Conservation (phyloP, 176 grass and related monocot genomes). For the Lolium multiflorum region DNA sequence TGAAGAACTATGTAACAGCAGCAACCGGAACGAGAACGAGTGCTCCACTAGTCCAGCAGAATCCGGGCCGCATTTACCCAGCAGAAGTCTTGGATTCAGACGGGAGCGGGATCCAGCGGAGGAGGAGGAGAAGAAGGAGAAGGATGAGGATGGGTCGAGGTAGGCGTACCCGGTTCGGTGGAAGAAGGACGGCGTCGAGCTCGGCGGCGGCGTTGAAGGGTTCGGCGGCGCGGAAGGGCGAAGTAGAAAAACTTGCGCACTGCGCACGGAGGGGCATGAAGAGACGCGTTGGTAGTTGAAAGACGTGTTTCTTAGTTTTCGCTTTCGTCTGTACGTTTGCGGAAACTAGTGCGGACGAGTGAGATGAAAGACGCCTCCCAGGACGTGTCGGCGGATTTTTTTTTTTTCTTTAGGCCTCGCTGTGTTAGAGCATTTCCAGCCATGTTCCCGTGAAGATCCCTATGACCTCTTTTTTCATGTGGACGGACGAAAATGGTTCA, state of each 20-base stretch:
- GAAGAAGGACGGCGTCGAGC: conserved; percentile 7
- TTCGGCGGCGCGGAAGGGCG: not conserved
- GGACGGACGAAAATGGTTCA: too few relatives aligned
- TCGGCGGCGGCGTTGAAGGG: not conserved
- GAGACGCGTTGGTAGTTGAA: not conserved
- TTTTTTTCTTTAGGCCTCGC: too few relatives aligned
- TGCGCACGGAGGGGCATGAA: not conserved
- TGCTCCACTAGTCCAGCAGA: not conserved
- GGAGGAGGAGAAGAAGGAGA: not conserved
- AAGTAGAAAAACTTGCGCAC: not conserved
- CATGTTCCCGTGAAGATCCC: too few relatives aligned
- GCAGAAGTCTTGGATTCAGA: not conserved
- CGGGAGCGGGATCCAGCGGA: not conserved
- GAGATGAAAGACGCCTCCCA: too few relatives aligned
- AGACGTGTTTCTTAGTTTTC: too few relatives aligned
- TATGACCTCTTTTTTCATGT: too few relatives aligned
- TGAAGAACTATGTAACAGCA: not conserved
- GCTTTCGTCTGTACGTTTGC: too few relatives aligned
- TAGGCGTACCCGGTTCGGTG: not conserved
- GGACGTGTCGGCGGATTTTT: too few relatives aligned
- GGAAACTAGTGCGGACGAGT: too few relatives aligned
- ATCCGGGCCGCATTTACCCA: not conserved
- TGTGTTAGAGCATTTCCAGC: too few relatives aligned
- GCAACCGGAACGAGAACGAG: not conserved
- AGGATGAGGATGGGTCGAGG: not conserved